These are phyloP conservation scores for Aspergillus baeticus DNA, from an alignment of 495 filamentous ascomycete species.

Conservation along the genomic window DNA sequence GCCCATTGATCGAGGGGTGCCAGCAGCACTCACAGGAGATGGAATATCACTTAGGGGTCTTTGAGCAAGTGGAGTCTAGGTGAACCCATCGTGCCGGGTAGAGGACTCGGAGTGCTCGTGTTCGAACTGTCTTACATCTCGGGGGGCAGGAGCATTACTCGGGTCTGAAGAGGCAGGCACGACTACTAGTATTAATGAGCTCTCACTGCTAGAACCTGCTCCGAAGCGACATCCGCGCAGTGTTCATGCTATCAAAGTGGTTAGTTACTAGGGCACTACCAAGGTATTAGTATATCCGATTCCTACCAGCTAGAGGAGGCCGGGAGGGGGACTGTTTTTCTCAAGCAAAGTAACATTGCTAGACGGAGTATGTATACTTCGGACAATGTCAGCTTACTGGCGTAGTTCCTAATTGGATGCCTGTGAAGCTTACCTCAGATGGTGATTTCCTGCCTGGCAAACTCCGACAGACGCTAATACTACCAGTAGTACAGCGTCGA, in stretches of 20 bases:
- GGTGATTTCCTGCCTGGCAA: background rate
- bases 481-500: background rate
- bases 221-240: too few species aligned
- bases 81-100: background rate
- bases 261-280: too few species aligned
- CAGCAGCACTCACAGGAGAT: background rate
- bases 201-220: too few species aligned
- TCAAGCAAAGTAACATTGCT: background rate
- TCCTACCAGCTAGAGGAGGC: too few species aligned
- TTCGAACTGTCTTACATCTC: background rate
- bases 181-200: background rate
- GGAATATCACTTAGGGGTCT: background rate
- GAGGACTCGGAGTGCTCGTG: background rate
- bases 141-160: background rate
- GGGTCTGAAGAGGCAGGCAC: background rate
- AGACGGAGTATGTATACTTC: background rate
- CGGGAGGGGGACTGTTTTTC: too few species aligned
- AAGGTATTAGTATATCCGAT: too few species aligned
- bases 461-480: background rate
- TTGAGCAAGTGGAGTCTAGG: too few species aligned
- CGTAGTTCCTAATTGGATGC: background rate
- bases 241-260: too few species aligned
- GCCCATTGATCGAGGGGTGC: conserved; percentile 2
- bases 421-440: background rate
- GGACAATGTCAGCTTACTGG: background rate